Evolutionary conservation across 164 flowering plant genomes (phyloP), one percentile per base, ranked within the genome.

Genomic region (Liquidambar formosana): DNA sequence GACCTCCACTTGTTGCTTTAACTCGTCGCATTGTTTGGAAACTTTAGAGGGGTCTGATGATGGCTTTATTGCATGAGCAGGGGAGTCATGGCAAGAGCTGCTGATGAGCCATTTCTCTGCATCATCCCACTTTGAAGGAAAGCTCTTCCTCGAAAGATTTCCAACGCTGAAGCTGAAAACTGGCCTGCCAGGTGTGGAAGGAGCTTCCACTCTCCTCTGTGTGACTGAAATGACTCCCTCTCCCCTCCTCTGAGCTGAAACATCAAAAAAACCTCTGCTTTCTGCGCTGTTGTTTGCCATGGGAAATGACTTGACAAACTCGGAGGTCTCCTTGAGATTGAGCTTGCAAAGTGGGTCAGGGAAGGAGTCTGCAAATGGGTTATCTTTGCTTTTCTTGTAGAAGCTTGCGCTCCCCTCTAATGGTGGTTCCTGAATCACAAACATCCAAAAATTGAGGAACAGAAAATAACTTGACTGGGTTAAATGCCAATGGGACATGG

Each of bases 41-140:
- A 75, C 57, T 61, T 73, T 86, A 47, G 82, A 71, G 45, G 80
- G 45, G 12, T 79, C 81, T 9, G 62, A 69, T 18, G 79, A 63
- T 73, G 74, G 79, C 49, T 71, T 73, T 3, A 68, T 19, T 57
- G 73, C 12, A 74, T 86, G 89, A 52, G 85, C 89, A 63, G 96
- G 96, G 41, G 97, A 93, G 10, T 84, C 92, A 71, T 89, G 82
- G 79, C 86, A 81, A 67, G 92, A 78, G 54, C 78, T 82, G 63
- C 80, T 81, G 9, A 81, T 79, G 26, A 94, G 82, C 99, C 99
- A 94, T 78, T 92, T 94, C 76, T 91, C 91, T 26, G 99, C 99
- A 78, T 94, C 92, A 71, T 91, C 97, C 99, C 97, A 94, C 69
- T 94, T 94, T 6, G 99, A 94, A 76, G 99, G 97, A 48, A 88